phyloP scores from a whole-genome alignment of 345 rosid genomes.

The Camelina hispida region DNA sequence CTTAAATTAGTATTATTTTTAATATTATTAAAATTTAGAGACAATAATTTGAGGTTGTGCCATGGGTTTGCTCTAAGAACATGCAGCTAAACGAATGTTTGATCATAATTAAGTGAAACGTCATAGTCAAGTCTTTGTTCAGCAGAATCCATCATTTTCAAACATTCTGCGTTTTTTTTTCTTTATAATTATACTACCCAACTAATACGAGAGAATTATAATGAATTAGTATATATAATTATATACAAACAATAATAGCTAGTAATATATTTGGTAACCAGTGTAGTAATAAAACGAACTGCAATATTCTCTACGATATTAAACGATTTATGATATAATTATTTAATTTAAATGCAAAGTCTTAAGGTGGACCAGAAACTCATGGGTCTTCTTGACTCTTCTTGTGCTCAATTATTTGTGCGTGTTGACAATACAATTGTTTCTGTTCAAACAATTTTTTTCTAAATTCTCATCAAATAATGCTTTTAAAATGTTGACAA shows the following conservation, averaged over 20 bases:
- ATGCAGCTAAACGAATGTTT: constrained; percentile 17
- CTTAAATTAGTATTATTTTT: no score
- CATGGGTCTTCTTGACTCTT: constrained; percentile 26
- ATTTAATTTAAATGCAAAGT: constrained; percentile 1
- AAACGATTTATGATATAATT: background rate
- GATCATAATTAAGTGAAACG: background rate
- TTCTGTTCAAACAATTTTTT: background rate
- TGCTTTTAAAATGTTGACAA: background rate
- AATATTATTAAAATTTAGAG: no score
- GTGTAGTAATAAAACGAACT: constrained; percentile 9
- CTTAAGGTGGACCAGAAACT: constrained; percentile 31
- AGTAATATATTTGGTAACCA: background rate
- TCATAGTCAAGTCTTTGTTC: constrained; percentile 18
- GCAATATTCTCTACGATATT: background rate
- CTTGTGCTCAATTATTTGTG: constrained; percentile 41
- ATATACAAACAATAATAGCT: no score
- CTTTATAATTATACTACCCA: constrained; percentile 1
- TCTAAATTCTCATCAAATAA: constrained; percentile 2
- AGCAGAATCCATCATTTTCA: constrained; percentile 9
- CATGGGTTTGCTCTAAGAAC: background rate
- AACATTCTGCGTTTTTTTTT: background rate
- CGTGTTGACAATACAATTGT: constrained; percentile 39
- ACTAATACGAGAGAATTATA: constrained; percentile 2
- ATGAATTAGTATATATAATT: no score
- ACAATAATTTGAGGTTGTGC: no score